These are phyloP conservation scores for Suhomyces wounanorum DNA, from an alignment of 1,139 yeast genomes.

Conservation along the genomic window DNA sequence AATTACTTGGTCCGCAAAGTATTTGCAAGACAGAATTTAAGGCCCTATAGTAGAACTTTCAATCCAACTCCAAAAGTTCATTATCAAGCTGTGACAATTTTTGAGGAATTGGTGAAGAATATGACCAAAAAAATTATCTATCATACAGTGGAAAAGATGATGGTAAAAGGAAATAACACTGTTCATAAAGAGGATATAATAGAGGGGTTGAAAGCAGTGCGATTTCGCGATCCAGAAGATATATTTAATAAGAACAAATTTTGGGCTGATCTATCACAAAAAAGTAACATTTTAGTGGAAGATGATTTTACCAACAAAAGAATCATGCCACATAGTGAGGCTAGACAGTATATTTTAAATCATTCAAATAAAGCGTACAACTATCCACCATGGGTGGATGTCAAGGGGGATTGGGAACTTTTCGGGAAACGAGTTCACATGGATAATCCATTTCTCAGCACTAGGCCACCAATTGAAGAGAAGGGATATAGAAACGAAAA, in stretches of 20 bases:
- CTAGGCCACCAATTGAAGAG: not conserved
- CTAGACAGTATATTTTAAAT: constrained; percentile 9
- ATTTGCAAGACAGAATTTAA: constrained; percentile 10
- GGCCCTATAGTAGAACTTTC: not conserved
- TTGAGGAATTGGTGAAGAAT: constrained; percentile 14
- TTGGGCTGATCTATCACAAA: constrained; percentile 13
- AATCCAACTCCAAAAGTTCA: constrained; percentile 7
- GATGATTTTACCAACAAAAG: constrained; percentile 16
- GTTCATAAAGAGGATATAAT: constrained; percentile 7
- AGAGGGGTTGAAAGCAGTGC: constrained; percentile 5
- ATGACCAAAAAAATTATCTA: constrained; percentile 12
- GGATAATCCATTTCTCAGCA: constrained; percentile 12
- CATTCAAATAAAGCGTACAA: constrained; percentile 5
- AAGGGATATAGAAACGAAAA: constrained; percentile 1
- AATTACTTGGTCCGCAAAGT: constrained; percentile 4
- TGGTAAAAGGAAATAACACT: not conserved
- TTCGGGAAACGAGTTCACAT: constrained; percentile 3
- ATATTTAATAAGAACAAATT: constrained; percentile 14
- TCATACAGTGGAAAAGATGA: constrained; percentile 8
- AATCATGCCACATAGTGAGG: constrained; percentile 13
- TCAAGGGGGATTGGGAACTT: constrained; percentile 6
- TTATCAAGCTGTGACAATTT: constrained; percentile 10
- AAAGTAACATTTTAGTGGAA: constrained; percentile 11
- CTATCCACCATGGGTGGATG: constrained; percentile 10
- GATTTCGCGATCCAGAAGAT: constrained; percentile 6